Evolutionary conservation across 2,329 filamentous ascomycete genomes (phyloP).

Genomic region (Aspergillus awamori): DNA sequence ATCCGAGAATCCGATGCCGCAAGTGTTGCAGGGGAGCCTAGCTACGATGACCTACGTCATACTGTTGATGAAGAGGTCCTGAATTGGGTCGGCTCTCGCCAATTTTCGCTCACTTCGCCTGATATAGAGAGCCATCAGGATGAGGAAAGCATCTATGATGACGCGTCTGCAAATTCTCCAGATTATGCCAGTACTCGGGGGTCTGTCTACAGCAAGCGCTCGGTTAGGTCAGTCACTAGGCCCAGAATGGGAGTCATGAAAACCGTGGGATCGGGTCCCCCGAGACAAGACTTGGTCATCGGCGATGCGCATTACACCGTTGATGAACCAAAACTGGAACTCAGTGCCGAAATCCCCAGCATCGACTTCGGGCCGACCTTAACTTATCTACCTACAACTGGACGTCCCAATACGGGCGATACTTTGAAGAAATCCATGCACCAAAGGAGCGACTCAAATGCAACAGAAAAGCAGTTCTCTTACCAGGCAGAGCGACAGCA

Average conservation of each 20-base stretch:
- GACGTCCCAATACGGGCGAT: conserved; percentile 59
- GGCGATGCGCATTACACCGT: conserved; percentile 51
- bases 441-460: conserved; percentile 37
- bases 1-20: conserved; percentile 21
- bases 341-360: conserved; percentile 64
- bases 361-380: conserved; percentile 87
- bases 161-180: conserved; percentile 66
- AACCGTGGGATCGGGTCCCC: conserved; percentile 66
- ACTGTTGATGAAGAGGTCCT: conserved; percentile 55
- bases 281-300: conserved; percentile 47
- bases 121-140: conserved; percentile 31
- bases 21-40: conserved; percentile 37
- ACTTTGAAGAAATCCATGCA: conserved; percentile 48
- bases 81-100: conserved; percentile 49
- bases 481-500: conserved; percentile 36
- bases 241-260: conserved; percentile 79
- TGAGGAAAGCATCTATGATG: conserved; percentile 58
- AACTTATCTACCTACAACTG: conserved; percentile 62
- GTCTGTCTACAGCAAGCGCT: conserved; percentile 52
- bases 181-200: conserved; percentile 75
- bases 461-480: conserved; percentile 33
- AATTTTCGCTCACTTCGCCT: conserved; percentile 30
- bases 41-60: conserved; percentile 45
- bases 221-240: conserved; percentile 50
- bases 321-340: conserved; percentile 32